Conservation (phyloP, 768 basidiomycete genomes). For the Hygrophoropsis aurantiaca region DNA sequence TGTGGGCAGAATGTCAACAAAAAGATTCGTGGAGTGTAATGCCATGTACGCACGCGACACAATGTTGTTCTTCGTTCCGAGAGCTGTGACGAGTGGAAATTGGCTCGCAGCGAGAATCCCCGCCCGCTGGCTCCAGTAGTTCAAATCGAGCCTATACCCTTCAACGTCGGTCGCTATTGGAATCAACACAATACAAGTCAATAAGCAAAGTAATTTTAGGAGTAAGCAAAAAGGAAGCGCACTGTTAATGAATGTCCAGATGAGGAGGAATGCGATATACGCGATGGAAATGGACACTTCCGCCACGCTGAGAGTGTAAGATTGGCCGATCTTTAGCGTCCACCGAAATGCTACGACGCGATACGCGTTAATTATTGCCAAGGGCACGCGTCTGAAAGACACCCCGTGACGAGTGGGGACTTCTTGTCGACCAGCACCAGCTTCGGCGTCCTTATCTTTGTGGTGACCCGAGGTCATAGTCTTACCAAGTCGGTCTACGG, state of each 20-base stretch:
- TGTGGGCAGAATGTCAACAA: no score
- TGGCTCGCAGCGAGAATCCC: slow-evolving; percentile 34
- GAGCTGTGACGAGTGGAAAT: slow-evolving; percentile 38
- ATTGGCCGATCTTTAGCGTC: slow-evolving; percentile 29
- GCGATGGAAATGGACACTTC: slow-evolving; percentile 38
- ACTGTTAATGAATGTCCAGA: slow-evolving; percentile 40
- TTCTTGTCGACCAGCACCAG: not conserved
- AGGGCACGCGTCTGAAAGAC: slow-evolving; percentile 22
- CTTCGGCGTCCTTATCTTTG: slow-evolving; percentile 4
- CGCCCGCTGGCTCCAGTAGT: slow-evolving; percentile 33
- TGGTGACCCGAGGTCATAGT: no score
- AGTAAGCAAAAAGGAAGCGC: not conserved
- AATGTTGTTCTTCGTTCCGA: slow-evolving; percentile 47
- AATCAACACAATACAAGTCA: not conserved
- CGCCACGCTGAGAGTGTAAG: slow-evolving; percentile 39
- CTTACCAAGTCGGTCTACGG: no score
- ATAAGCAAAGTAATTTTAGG: not conserved
- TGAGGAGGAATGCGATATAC: slow-evolving; percentile 38
- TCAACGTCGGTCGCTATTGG: slow-evolving; percentile 20
- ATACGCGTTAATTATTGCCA: slow-evolving; percentile 32
- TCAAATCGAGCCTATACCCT: slow-evolving; percentile 18
- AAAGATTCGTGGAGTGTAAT: no score
- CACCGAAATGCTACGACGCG: slow-evolving; percentile 37
- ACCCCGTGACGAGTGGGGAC: slow-evolving; percentile 3
- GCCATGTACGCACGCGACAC: slow-evolving; percentile 23